These are phyloP conservation scores for Artemisia argyi DNA, from an alignment of 129 eudicot genomes.

Conservation along the genomic window DNA sequence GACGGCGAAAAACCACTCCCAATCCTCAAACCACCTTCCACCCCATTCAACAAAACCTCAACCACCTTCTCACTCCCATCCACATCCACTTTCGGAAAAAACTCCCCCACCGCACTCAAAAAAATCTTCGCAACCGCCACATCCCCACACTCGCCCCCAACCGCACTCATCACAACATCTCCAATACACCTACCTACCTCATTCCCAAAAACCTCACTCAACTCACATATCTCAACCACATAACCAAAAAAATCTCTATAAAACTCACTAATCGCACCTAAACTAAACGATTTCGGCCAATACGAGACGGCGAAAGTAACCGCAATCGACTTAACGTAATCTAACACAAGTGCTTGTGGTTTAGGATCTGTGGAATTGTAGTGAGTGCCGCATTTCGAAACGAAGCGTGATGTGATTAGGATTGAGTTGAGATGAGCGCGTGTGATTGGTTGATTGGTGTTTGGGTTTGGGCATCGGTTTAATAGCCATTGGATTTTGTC, in stretches of 20 bases:
- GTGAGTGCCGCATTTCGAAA: conserved; percentile 53
- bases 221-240: conserved; percentile 52
- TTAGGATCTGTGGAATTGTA: conserved; percentile 35
- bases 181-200: conserved; percentile 75
- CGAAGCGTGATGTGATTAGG: conserved; percentile 62
- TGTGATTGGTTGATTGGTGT: conserved; percentile 62
- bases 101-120: conserved; percentile 55
- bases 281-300: conserved; percentile 81
- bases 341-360: conserved; percentile 44
- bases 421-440: conserved; percentile 87
- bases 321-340: conserved; percentile 59
- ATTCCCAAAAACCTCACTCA: conserved; percentile 41
- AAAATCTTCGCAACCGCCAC: conserved; percentile 51
- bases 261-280: conserved; percentile 47
- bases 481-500: conserved; percentile 87
- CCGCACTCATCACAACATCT: conserved; percentile 49
- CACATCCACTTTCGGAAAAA: conserved; percentile 53
- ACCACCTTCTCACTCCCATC: conserved; percentile 70
- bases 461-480: conserved; percentile 65
- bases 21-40: conserved; percentile 28
- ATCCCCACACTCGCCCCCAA: conserved; percentile 42
- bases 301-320: conserved; percentile 54
- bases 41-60: conserved; percentile 48
- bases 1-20: conserved; percentile 44
- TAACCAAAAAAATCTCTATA: conserved; percentile 55